phyloP scores from a whole-genome alignment of 2,329 filamentous ascomycete species.

The Tetracladium maxilliforme region DNA sequence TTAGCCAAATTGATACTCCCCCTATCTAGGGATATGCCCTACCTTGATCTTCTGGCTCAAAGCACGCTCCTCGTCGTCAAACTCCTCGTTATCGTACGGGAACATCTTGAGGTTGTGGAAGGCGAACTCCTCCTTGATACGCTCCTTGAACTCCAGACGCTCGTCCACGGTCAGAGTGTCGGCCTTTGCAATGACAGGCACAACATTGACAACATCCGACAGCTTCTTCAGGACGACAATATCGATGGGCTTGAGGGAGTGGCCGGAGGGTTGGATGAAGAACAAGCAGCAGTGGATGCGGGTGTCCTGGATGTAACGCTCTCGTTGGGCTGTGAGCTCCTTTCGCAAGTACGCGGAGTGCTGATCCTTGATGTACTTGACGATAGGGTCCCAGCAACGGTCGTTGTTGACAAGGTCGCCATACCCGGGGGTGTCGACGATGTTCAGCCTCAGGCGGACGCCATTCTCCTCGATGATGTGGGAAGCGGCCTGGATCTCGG shows the following conservation, averaged over 20 bases:
- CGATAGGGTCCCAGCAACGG: conserved; percentile 99
- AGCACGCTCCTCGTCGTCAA: conserved; percentile 89
- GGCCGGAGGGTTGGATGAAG: conserved; percentile 97
- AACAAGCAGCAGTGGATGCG: conserved; percentile 99
- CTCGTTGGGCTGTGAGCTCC: conserved; percentile 96
- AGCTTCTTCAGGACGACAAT: conserved; percentile 99
- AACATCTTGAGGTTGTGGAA: conserved; percentile 99
- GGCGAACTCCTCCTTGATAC: conserved; percentile 98
- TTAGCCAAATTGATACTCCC: conserved; percentile 15
- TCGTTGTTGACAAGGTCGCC: conserved; percentile 99
- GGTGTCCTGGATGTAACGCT: conserved; percentile 98
- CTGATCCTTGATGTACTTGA: conserved; percentile 99
- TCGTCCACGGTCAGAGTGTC: conserved; percentile 94
- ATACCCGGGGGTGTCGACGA: conserved; percentile 96
- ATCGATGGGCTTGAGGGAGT: conserved; percentile 97
- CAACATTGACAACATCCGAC: conserved; percentile 97
- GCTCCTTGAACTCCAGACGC: conserved; percentile 91
- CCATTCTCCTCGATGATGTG: conserved; percentile 99
- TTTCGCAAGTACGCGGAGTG: conserved; percentile 98
- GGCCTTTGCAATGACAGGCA: conserved; percentile 96
- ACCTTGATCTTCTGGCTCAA: conserved; percentile 97
- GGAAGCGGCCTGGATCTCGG: conserved; percentile 94
- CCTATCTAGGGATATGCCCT: conserved; percentile 6
- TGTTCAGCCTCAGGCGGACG: conserved; percentile 92
- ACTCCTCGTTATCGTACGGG: conserved; percentile 98